Base-by-base conservation (phyloP, 1,284 basidiomycete genomes). In the Puccinia coronata region DNA sequence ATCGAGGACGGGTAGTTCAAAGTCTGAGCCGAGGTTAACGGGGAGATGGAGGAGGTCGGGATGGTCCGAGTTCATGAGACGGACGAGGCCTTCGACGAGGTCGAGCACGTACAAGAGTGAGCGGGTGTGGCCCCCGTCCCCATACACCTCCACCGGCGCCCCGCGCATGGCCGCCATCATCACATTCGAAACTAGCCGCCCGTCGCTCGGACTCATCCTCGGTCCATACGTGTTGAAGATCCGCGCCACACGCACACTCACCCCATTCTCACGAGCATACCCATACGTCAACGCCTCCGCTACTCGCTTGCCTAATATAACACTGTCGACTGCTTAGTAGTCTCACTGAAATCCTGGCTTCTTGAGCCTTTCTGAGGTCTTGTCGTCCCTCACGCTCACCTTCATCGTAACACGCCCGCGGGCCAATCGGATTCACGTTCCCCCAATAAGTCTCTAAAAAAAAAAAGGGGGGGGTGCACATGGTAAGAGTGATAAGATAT, bases 351-450 rank as follows among this genome's bases (percentile, higher is more conserved):
- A 83, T 28, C 34, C 61, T 28, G n/a, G n/a, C n/a, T 25, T 18
- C 25, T 77, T 47, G 4, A 20, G 23, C 41, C 18, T 61, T 49
- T 55, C n/a, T 47, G 23, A 43, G 14, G 2, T 28, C 55, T 28
- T 28, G 20, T 16, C 6, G 5, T 20, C 20, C 23, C 2, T 65
- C 41, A 67, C 28, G 5, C 65, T 84, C 84, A 39, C 87, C 96
- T 88, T 99, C 96, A 85, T 99, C 96, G 86, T 99, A 99, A 87
- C 96, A 98, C 47, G 96, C 96, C 82, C 96, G 92, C 82, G 94
- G 94, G 39, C 96, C 96, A 84, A 96, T 97, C 65, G 95, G 95
- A 88, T 98, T 98, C 85, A 98, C 96, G 86, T 98, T 92, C 69
- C 96, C 95, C 95, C 95, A 97, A 87, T 93, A 94, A 76, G 49